phyloP scores from a whole-genome alignment of 768 basidiomycete genomes.

The Rhodotorula diobovata region DNA sequence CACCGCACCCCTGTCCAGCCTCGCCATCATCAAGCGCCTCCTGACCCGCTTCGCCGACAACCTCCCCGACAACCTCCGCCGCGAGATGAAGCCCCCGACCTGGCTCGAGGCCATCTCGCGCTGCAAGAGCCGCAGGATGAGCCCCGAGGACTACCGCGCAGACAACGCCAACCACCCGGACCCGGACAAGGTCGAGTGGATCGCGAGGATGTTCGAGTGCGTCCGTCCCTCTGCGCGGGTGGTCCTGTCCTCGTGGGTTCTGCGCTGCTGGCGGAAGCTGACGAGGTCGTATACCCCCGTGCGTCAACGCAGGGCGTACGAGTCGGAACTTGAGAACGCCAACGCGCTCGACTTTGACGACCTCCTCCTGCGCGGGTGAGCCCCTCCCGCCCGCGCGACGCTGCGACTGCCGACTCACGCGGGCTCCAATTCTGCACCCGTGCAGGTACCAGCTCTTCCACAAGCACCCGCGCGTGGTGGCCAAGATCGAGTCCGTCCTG shows the following conservation, averaged over 20 bases:
- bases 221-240: not conserved
- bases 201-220: slow-evolving; percentile 35
- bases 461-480: slow-evolving; percentile 53
- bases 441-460: slow-evolving; percentile 49
- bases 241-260: too few species aligned
- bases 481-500: slow-evolving; percentile 61
- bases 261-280: too few species aligned
- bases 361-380: slow-evolving; percentile 61
- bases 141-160: slow-evolving; percentile 53
- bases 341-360: slow-evolving; percentile 87
- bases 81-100: slow-evolving; percentile 55
- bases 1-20: not conserved
- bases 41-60: not conserved
- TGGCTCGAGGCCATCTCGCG: slow-evolving; percentile 66
- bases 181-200: slow-evolving; percentile 46
- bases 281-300: slow-evolving; percentile 48
- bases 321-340: slow-evolving; percentile 56
- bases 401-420: not conserved
- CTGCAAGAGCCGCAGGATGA: slow-evolving; percentile 61
- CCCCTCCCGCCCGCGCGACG: slow-evolving; percentile 49
- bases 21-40: slow-evolving; percentile 37
- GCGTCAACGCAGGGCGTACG: slow-evolving; percentile 56
- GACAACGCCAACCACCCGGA: slow-evolving; percentile 38
- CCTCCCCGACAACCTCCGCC: not conserved
- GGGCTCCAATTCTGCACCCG: too few species aligned